Evolutionary conservation across 805 yeast genomes (phyloP).

Genomic region (Groenewaldozyma tartarivorans): DNA sequence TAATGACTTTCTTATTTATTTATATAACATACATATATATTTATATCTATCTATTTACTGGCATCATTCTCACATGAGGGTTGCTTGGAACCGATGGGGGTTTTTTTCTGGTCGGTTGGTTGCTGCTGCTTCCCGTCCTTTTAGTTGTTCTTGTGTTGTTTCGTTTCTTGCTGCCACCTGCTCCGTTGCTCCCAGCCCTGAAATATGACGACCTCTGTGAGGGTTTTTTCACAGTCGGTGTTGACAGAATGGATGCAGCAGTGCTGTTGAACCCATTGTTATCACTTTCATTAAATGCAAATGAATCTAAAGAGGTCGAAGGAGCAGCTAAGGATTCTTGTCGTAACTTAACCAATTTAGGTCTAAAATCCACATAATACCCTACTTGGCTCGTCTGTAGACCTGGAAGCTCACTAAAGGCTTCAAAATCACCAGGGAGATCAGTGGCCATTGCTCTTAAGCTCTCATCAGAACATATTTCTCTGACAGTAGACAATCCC

Average conservation of each 20-base stretch:
- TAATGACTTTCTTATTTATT: no score
- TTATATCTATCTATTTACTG: background rate
- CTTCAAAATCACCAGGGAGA: conserved; percentile 43
- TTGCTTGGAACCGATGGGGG: background rate
- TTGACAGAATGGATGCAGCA: background rate
- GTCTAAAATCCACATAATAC: conserved; percentile 34
- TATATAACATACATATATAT: no score
- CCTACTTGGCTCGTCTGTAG: conserved; percentile 25
- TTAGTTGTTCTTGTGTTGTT: background rate
- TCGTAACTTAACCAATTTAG: conserved; percentile 27
- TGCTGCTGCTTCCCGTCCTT: background rate
- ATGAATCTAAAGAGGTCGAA: background rate
- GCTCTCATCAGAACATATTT: conserved; percentile 11
- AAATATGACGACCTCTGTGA: background rate
- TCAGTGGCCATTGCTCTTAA: conserved; percentile 41
- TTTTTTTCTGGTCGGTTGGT: background rate
- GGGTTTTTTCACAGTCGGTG: conserved; percentile 1
- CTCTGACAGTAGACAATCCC: background rate
- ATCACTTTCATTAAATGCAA: no score
- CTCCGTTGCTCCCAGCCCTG: background rate
- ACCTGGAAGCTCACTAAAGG: conserved; percentile 34
- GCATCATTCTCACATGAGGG: conserved; percentile 1
- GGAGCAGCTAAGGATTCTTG: conserved; percentile 4
- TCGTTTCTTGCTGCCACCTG: background rate
- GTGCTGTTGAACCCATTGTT: no score